Conservation (phyloP, 2,329 filamentous ascomycete species). For the Parafenestella ontariensis region DNA sequence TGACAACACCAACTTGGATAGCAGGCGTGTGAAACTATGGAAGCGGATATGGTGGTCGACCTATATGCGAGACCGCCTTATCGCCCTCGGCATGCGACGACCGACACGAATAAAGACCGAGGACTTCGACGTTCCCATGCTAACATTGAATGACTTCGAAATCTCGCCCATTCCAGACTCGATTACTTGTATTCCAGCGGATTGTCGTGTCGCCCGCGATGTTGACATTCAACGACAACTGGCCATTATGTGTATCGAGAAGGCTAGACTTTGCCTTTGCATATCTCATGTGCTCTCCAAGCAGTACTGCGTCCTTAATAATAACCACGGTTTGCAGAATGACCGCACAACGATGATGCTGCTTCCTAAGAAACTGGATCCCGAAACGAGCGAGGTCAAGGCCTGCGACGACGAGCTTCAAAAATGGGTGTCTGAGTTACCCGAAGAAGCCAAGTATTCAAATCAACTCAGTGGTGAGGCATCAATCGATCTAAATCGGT, state of each 20-base stretch:
- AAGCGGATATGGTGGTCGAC: slow-evolving; percentile 98
- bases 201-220: slow-evolving; percentile 76
- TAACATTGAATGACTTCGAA: slow-evolving; percentile 85
- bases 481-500: slow-evolving; percentile 73
- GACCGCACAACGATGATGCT: slow-evolving; percentile 85
- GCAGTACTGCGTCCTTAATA: slow-evolving; percentile 90
- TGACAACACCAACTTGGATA: slow-evolving; percentile 75
- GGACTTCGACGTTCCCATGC: slow-evolving; percentile 92
- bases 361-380: slow-evolving; percentile 83
- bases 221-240: slow-evolving; percentile 76
- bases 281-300: slow-evolving; percentile 89
- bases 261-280: slow-evolving; percentile 86
- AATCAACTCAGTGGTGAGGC: slow-evolving; percentile 65
- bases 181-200: slow-evolving; percentile 70
- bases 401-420: slow-evolving; percentile 80
- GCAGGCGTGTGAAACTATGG: slow-evolving; percentile 80
- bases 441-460: slow-evolving; percentile 72
- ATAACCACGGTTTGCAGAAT: slow-evolving; percentile 74
- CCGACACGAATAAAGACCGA: slow-evolving; percentile 92
- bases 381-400: slow-evolving; percentile 81
- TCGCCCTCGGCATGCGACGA: slow-evolving; percentile 91
- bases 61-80: slow-evolving; percentile 91
- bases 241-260: slow-evolving; percentile 88
- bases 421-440: slow-evolving; percentile 77
- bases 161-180: slow-evolving; percentile 71